These are phyloP conservation scores for Pseudofabraea citricarpa DNA, from an alignment of 2,329 filamentous ascomycete genomes.

Conservation along the genomic window DNA sequence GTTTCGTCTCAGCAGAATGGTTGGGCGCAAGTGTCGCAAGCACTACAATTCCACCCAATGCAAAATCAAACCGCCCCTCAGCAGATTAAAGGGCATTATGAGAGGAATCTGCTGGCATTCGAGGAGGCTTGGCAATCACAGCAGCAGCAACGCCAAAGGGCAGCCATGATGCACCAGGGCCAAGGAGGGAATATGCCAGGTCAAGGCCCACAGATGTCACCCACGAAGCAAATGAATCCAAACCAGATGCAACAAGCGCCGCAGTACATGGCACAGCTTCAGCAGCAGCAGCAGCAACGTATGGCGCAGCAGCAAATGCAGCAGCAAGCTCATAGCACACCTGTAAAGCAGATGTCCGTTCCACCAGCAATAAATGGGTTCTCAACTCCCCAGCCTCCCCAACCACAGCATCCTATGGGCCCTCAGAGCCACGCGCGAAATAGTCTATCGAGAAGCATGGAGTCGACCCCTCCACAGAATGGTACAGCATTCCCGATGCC, in stretches of 20 bases:
- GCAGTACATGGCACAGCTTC: constrained; percentile 43
- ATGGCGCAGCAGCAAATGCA: constrained; percentile 39
- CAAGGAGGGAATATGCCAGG: constrained; percentile 28
- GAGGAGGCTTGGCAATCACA: constrained; percentile 63
- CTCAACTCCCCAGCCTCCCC: constrained; percentile 39
- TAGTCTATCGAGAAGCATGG: constrained; percentile 47
- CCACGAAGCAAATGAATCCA: constrained; percentile 35
- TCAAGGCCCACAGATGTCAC: constrained; percentile 32
- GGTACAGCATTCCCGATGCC: constrained; percentile 37
- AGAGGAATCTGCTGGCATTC: constrained; percentile 70
- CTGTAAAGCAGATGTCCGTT: constrained; percentile 37
- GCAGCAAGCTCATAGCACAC: constrained; percentile 38
- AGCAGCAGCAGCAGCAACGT: constrained; percentile 37
- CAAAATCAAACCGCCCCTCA: constrained; percentile 63
- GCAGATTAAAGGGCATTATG: constrained; percentile 70
- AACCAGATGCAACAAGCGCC: constrained; percentile 47
- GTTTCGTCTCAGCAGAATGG: constrained; percentile 64
- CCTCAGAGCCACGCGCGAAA: constrained; percentile 42
- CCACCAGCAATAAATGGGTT: constrained; percentile 46
- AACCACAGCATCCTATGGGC: constrained; percentile 32
- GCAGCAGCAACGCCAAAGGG: constrained; percentile 39
- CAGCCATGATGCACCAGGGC: constrained; percentile 18
- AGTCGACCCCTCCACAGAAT: constrained; percentile 31
- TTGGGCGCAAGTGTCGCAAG: constrained; percentile 70
- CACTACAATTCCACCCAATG: constrained; percentile 55